These are phyloP conservation scores for Magnolia sinica DNA, from an alignment of 164 flowering plant species.

Conservation along the genomic window DNA sequence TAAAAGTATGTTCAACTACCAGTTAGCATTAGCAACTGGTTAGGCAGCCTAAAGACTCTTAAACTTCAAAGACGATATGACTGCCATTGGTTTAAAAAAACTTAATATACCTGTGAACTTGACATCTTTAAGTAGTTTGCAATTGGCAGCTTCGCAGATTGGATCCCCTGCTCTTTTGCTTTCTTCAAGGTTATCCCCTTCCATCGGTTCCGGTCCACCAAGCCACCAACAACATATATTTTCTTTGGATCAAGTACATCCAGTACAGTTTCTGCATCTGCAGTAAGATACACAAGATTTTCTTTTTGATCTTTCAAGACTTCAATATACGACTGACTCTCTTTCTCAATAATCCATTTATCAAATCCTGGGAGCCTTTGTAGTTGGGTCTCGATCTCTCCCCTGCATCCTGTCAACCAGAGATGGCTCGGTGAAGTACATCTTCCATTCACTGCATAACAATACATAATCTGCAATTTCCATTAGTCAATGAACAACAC, in stretches of 20 bases:
- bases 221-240: conserved; percentile 82
- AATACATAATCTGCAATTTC: conserved; percentile 75
- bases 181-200: conserved; percentile 91
- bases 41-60: too few relatives aligned
- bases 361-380: conserved; percentile 75
- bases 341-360: conserved; percentile 84
- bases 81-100: neutral
- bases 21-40: too few relatives aligned
- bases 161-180: conserved; percentile 86
- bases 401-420: conserved; percentile 84
- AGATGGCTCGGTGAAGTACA: conserved; percentile 63
- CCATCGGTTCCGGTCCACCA: conserved; percentile 94
- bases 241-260: conserved; percentile 68
- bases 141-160: conserved; percentile 86
- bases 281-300: conserved; percentile 84
- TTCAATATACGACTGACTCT: conserved; percentile 62
- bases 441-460: conserved; percentile 84
- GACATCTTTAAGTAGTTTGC: conserved; percentile 86
- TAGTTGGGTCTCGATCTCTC: conserved; percentile 65
- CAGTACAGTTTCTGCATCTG: conserved; percentile 74
- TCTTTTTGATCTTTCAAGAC: conserved; percentile 72
- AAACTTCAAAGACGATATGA: too few relatives aligned
- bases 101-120: conserved; percentile 71
- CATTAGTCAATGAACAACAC: conserved; percentile 7
- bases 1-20: too few relatives aligned